Evolutionary conservation across 2,329 filamentous ascomycete species (phyloP), one percentile per base, ranked within the genome.

Genomic region (Camptophora hylomeconis): DNA sequence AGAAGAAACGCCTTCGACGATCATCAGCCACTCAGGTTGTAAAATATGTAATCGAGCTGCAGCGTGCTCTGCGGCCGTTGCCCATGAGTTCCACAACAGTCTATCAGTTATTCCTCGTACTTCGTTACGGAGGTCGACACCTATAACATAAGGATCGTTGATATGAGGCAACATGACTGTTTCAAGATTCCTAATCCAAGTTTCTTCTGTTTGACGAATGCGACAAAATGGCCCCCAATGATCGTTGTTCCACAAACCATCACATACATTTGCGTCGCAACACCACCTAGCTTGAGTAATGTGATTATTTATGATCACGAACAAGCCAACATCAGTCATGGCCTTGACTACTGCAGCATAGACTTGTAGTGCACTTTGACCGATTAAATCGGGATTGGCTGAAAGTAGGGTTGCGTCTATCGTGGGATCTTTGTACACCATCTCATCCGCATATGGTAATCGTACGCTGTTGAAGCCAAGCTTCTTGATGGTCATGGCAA

Each of bases 381-480:
- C 69, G 6, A 65, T 48, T 7, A 79, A 58, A 41, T 79, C 73
- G 24, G 61, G 58, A 44, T 79, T 79, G 6, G 70, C 69, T 5
- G 57, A 49, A 22, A 79, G 52, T 5, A 67, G 53, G 24, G 61
- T 51, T 3, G 56, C 52, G 12, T 64, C 53, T 25, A 77, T 57
- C 14, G 58, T 45, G 1, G 72, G 73, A 44, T 79, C 76, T 13
- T 54, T 45, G 17, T 65, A 60, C 28, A 80, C 72, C 54, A 79
- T 60, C 53, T 80, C 74, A 51, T 80, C 75, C 11, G 71, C 65
- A 52, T 80, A 80, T 2, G 75, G 75, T 25, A 80, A 52, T 2
- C 75, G 63, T 25, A 80, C 75, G 45, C 72, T 76, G 55, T 80
- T 80, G 61, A 80, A 80, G 9, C 75, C 75, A 31, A 80, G 56